phyloP scores from a whole-genome alignment of 345 rosid species.

The Diplotaxis tenuifolia region DNA sequence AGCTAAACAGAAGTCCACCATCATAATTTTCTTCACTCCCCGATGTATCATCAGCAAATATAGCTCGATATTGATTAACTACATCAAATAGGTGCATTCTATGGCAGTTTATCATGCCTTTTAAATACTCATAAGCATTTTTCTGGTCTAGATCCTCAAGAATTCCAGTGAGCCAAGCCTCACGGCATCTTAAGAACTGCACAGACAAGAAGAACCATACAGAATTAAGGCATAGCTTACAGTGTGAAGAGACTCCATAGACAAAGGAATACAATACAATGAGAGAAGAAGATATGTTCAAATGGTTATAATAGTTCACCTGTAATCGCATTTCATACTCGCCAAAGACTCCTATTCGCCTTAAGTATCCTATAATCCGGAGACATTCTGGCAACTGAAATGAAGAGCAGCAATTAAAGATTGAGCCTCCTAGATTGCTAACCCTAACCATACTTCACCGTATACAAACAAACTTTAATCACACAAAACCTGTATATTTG shows the following conservation, averaged over 20 bases:
- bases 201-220: slow-evolving; percentile 31
- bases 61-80: slow-evolving; percentile 94
- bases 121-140: slow-evolving; percentile 84
- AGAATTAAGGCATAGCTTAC: slow-evolving; percentile 19
- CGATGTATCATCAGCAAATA: slow-evolving; percentile 93
- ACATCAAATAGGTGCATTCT: slow-evolving; percentile 92
- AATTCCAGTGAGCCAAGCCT: slow-evolving; percentile 97
- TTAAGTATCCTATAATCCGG: slow-evolving; percentile 88
- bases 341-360: slow-evolving; percentile 87
- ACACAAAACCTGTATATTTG: slow-evolving; percentile 77
- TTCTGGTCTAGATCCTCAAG: slow-evolving; percentile 91
- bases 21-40: slow-evolving; percentile 94
- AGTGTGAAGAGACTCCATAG: neutral
- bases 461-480: slow-evolving; percentile 11
- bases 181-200: slow-evolving; percentile 96
- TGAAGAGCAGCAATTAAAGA: slow-evolving; percentile 15
- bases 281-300: neutral
- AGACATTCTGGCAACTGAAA: slow-evolving; percentile 94
- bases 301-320: slow-evolving; percentile 44
- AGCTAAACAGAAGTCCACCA: slow-evolving; percentile 92
- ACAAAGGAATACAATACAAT: neutral
- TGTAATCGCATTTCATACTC: slow-evolving; percentile 96
- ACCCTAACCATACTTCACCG: neutral
- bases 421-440: slow-evolving; percentile 13
- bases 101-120: slow-evolving; percentile 88